These are phyloP conservation scores for Dendryphion nanum DNA, from an alignment of 2,329 filamentous ascomycete species.

Conservation along the genomic window DNA sequence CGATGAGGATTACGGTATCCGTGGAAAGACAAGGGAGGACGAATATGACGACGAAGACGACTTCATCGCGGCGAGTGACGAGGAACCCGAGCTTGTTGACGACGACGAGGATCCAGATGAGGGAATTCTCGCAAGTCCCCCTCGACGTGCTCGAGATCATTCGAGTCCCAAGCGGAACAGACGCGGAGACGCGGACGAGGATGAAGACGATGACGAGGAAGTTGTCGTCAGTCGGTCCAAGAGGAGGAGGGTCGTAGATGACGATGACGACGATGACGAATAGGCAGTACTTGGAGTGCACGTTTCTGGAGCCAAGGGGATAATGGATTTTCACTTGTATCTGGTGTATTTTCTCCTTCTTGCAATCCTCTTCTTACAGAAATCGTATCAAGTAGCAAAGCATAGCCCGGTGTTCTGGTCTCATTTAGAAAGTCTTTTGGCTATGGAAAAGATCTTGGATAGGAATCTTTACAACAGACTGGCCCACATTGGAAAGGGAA, in stretches of 20 bases:
- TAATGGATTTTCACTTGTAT: neutral
- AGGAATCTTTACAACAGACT: neutral
- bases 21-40: conserved; percentile 58
- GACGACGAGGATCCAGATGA: conserved; percentile 52
- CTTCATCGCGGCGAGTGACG: conserved; percentile 73
- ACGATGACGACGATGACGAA: conserved; percentile 49
- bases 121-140: conserved; percentile 40
- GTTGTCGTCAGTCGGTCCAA: conserved; percentile 30
- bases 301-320: neutral
- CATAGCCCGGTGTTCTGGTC: conserved; percentile 5
- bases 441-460: neutral
- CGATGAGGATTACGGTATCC: conserved; percentile 72
- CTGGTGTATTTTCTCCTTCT: neutral
- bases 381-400: neutral
- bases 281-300: neutral
- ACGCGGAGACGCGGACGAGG: conserved; percentile 28
- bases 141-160: conserved; percentile 25
- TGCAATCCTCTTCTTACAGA: neutral
- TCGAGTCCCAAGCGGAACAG: conserved; percentile 41
- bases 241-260: conserved; percentile 47
- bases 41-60: conserved; percentile 80
- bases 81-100: conserved; percentile 63
- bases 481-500: neutral
- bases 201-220: conserved; percentile 33
- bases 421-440: too few species aligned